Conservation (phyloP, 345 rosid species). For the Psidium guajava region DNA sequence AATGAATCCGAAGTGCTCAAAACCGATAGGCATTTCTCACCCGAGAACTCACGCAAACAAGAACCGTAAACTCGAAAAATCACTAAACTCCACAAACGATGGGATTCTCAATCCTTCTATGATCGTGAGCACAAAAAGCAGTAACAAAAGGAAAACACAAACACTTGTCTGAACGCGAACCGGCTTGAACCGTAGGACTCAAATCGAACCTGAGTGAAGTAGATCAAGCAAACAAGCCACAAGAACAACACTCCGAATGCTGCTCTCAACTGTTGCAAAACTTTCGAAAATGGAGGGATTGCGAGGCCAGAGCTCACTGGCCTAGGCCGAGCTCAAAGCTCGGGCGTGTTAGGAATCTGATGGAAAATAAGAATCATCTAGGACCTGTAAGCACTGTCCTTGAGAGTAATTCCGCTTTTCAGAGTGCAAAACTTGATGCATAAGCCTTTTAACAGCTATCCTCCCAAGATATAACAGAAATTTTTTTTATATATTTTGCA, state of each 20-base stretch:
- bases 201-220: constrained; percentile 69
- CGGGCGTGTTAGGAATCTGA: too few relatives aligned
- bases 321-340: too few relatives aligned
- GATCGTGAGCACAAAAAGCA: not conserved
- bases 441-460: too few relatives aligned
- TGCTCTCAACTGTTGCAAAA: constrained; percentile 46
- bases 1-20: not conserved
- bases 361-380: too few relatives aligned
- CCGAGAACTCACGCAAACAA: not conserved
- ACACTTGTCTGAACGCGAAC: not conserved
- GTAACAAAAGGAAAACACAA: not conserved
- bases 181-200: not conserved
- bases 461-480: too few relatives aligned
- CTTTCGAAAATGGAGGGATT: not conserved
- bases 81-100: not conserved
- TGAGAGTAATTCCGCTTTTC: too few relatives aligned
- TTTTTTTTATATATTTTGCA: too few relatives aligned
- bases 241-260: constrained; percentile 73
- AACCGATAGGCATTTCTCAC: not conserved
- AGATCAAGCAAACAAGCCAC: constrained; percentile 88
- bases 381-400: too few relatives aligned
- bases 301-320: too few relatives aligned
- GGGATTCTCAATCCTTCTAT: not conserved
- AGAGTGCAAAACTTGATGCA: too few relatives aligned
- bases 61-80: not conserved